phyloP scores from a whole-genome alignment of 495 filamentous ascomycete species.

The Tuber umbilicatum region DNA sequence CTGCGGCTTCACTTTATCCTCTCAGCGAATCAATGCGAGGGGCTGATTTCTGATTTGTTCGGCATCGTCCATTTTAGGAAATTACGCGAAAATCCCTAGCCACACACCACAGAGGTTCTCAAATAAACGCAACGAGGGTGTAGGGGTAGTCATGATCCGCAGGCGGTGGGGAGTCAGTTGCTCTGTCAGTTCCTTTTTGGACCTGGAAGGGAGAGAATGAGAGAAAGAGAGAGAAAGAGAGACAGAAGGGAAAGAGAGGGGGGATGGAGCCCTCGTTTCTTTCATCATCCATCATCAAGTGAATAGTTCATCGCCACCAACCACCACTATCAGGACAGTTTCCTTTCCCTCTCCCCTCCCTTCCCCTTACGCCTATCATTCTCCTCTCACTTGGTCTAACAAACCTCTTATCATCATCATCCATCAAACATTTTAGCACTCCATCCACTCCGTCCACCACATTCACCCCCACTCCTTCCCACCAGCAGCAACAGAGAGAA shows the following conservation, averaged over 20 bases:
- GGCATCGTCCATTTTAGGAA: not conserved
- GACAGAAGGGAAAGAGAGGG: conserved; percentile 10
- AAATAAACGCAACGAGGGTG: not conserved
- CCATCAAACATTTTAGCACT: not conserved
- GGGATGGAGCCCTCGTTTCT: not conserved
- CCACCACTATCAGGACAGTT: conserved; percentile 31
- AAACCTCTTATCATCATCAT: not conserved
- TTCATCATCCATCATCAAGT: not conserved
- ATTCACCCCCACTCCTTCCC: not conserved
- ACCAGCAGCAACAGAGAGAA: not conserved
- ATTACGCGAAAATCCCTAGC: not conserved
- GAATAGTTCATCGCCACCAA: conserved; percentile 23
- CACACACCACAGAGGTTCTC: not conserved
- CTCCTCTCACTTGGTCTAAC: not conserved
- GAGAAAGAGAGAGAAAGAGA: conserved; percentile 5
- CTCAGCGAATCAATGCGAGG: not conserved
- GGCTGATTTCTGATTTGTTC: not conserved
- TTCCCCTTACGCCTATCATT: not conserved
- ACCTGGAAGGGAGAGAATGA: not conserved
- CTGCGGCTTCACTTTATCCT: not conserved
- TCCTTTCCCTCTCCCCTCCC: conserved; percentile 19
- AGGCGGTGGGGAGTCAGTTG: not conserved
- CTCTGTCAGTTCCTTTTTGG: not conserved
- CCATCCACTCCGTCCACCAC: not conserved
- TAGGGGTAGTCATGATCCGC: not conserved